phyloP scores from a whole-genome alignment of 495 filamentous ascomycete genomes.

The Cetradonia linearis region DNA sequence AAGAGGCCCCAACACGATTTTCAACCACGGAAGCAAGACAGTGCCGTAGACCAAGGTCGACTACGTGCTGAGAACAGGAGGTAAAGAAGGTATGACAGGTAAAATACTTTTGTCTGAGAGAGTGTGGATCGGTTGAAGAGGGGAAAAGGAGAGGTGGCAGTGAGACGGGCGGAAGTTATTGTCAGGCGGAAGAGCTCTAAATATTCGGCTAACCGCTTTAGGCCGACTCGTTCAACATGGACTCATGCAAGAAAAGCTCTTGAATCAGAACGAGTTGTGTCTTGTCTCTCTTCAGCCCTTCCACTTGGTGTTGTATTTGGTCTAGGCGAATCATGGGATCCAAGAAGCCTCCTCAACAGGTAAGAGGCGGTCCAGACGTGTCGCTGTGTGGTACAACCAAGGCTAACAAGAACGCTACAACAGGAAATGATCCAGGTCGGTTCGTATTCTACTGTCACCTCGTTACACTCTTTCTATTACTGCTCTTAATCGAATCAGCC shows the following conservation, averaged over 20 bases:
- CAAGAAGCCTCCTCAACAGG: conserved; percentile 68
- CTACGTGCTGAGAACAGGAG: neutral
- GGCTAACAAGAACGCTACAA: neutral
- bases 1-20: neutral
- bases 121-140: too few relatives aligned
- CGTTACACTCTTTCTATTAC: neutral
- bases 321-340: conserved; percentile 32
- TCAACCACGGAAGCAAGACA: neutral
- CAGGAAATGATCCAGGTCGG: conserved; percentile 99
- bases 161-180: conserved; percentile 7
- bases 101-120: neutral
- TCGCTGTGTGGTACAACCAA: neutral
- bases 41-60: neutral
- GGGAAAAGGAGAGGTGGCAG: conserved; percentile 7
- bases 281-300: neutral
- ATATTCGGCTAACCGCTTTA: conserved; percentile 12
- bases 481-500: conserved; percentile 1
- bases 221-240: neutral
- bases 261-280: neutral
- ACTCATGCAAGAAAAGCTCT: conserved; percentile 1
- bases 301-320: neutral
- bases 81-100: neutral
- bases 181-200: conserved; percentile 5
- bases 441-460: conserved; percentile 43
- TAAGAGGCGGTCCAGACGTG: conserved; percentile 33